These are phyloP conservation scores for Populus ilicifolia DNA, from an alignment of 345 rosid genomes.

Conservation along the genomic window DNA sequence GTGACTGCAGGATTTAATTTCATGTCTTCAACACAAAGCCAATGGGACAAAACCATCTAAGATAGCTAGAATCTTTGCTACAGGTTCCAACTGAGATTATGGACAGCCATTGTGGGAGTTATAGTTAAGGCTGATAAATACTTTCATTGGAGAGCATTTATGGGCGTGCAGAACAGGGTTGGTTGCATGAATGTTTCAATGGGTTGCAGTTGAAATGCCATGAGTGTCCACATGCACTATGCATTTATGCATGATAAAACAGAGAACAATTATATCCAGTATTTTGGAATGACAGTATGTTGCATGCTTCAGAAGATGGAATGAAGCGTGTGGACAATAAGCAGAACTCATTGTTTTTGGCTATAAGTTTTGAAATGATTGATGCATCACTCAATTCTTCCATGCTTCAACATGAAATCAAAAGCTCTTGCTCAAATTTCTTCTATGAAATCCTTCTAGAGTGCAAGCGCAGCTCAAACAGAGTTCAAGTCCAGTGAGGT, in stretches of 20 bases:
- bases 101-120: neutral
- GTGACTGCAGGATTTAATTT: neutral
- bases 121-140: neutral
- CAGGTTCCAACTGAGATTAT: neutral
- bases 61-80: neutral
- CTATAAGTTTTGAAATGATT: neutral
- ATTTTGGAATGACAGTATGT: neutral
- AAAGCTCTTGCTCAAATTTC: neutral
- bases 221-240: neutral
- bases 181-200: neutral
- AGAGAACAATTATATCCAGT: neutral
- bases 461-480: no score
- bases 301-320: neutral
- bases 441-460: neutral
- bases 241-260: neutral
- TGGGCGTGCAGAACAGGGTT: neutral
- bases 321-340: neutral
- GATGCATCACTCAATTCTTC: neutral
- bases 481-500: neutral
- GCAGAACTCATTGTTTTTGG: neutral
- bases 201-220: neutral
- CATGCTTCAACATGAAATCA: neutral
- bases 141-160: neutral
- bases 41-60: neutral
- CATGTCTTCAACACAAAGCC: neutral